Evolutionary conservation across 345 rosid species (phyloP).

Genomic region (Turnera subulata): DNA sequence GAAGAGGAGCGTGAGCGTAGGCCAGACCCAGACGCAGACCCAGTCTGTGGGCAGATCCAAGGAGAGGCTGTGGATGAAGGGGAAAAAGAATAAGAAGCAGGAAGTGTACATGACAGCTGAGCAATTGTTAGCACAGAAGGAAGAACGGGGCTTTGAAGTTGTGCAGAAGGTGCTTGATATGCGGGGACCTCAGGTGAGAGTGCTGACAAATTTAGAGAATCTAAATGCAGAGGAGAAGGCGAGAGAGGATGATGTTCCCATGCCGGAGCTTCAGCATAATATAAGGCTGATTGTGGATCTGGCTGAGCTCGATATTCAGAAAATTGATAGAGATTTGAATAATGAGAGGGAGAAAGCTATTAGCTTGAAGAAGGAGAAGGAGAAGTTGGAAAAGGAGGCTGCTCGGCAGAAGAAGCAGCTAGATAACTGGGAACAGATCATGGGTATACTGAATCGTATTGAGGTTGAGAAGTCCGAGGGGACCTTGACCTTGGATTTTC

Average conservation of each 20-base stretch:
- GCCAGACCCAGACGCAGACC: constrained; percentile 18
- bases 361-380: constrained; percentile 78
- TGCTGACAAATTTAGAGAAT: constrained; percentile 84
- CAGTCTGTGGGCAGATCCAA: constrained; percentile 31
- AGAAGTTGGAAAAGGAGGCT: constrained; percentile 53
- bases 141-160: constrained; percentile 71
- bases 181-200: constrained; percentile 87
- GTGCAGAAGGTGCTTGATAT: constrained; percentile 87
- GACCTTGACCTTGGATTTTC: constrained; percentile 54
- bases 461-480: constrained; percentile 59
- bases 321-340: constrained; percentile 75
- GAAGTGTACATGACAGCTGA: constrained; percentile 56
- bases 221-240: constrained; percentile 88
- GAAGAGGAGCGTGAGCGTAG: constrained; percentile 36
- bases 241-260: constrained; percentile 75
- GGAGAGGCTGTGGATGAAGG: constrained; percentile 67
- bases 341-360: constrained; percentile 80
- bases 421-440: constrained; percentile 57
- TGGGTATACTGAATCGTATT: constrained; percentile 37
- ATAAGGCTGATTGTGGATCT: constrained; percentile 68
- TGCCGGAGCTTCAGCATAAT: constrained; percentile 94
- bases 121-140: constrained; percentile 70
- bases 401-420: constrained; percentile 52
- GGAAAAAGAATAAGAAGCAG: constrained; percentile 37
- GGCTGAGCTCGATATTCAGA: constrained; percentile 82